Conservation (phyloP, 192 early-diverging fungal species). For the Backusella tarrabulga region DNA sequence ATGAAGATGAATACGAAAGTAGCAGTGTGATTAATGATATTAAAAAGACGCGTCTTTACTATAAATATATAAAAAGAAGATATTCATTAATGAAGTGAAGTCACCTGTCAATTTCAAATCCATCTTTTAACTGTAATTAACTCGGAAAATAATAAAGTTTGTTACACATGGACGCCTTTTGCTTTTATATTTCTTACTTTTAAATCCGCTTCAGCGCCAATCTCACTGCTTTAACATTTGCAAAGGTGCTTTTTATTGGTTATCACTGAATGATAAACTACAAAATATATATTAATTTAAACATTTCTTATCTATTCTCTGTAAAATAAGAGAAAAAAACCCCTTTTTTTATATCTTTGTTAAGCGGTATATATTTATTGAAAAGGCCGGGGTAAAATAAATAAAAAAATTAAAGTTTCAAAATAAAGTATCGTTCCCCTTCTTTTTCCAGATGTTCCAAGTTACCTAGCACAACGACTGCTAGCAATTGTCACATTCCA, state of each 20-base stretch:
- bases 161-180: not conserved
- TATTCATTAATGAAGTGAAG: not conserved
- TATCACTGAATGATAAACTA: not conserved
- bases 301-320: not conserved
- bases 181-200: not conserved
- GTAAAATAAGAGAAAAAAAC: not conserved
- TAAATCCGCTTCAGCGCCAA: constrained; percentile 3
- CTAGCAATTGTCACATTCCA: not conserved
- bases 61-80: not conserved
- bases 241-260: not conserved
- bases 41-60: not conserved
- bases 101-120: not conserved
- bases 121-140: not conserved
- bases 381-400: not conserved
- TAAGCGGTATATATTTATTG: not conserved
- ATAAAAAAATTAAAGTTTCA: not conserved
- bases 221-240: not conserved
- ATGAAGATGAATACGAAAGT: not conserved
- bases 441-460: constrained; percentile 7
- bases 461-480: not conserved
- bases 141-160: not conserved
- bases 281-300: not conserved
- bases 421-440: not conserved
- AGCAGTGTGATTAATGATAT: not conserved
- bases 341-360: not conserved